Conservation (phyloP, 2,329 filamentous ascomycete species). For the Metarhizium sp. region DNA sequence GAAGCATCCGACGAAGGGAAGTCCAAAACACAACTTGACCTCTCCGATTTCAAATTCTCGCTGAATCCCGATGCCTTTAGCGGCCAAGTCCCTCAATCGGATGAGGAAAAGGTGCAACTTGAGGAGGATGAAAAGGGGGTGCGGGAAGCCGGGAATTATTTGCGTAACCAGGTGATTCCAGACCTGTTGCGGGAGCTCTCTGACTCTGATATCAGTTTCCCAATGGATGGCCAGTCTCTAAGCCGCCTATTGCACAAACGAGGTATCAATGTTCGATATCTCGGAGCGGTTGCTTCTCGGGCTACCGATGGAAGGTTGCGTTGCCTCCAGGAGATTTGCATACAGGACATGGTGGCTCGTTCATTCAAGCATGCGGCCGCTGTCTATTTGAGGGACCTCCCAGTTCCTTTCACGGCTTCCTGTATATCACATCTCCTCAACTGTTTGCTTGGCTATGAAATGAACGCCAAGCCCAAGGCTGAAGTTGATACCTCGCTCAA, state of each 20-base stretch:
- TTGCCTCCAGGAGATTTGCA: constrained; percentile 65
- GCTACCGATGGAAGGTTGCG: constrained; percentile 63
- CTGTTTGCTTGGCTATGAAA: constrained; percentile 70
- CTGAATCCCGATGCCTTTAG: constrained; percentile 96
- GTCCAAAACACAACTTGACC: constrained; percentile 56
- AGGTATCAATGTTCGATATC: constrained; percentile 91
- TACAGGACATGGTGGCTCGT: constrained; percentile 92
- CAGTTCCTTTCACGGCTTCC: constrained; percentile 68
- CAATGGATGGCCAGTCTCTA: constrained; percentile 94
- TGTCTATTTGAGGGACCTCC: constrained; percentile 68
- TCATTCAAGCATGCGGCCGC: constrained; percentile 89
- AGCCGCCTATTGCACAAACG: constrained; percentile 87
- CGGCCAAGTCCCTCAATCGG: constrained; percentile 80
- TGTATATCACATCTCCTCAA: constrained; percentile 85
- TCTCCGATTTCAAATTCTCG: constrained; percentile 76
- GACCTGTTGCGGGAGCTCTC: constrained; percentile 77
- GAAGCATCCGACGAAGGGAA: constrained; percentile 21
- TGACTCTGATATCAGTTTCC: constrained; percentile 91
- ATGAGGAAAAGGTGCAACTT: constrained; percentile 80
- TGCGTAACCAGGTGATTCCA: constrained; percentile 72
- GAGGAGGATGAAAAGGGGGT: constrained; percentile 82
- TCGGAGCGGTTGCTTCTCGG: constrained; percentile 72
- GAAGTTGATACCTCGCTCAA: constrained; percentile 69
- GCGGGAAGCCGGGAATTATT: constrained; percentile 68
- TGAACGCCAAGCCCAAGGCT: constrained; percentile 69